Evolutionary conservation across 2,329 filamentous ascomycete genomes (phyloP).

Genomic region (Microdochium trichocladiopsis): DNA sequence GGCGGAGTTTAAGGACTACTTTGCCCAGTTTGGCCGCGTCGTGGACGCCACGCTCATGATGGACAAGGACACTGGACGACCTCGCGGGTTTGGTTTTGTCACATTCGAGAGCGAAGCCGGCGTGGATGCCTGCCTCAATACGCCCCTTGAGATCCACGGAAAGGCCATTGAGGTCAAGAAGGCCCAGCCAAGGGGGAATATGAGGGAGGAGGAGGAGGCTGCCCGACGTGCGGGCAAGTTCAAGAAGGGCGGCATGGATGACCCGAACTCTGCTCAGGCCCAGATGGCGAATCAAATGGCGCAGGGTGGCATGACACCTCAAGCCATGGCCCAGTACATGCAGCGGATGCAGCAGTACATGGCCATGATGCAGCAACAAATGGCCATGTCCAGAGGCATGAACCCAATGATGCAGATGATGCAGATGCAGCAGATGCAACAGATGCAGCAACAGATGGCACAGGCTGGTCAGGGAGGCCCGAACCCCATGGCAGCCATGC

Average conservation of each 20-base stretch:
- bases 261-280: constrained; percentile 17
- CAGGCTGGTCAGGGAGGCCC: constrained; percentile 24
- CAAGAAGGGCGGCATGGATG: constrained; percentile 43
- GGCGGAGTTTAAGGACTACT: constrained; percentile 93
- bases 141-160: constrained; percentile 83
- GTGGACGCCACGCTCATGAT: constrained; percentile 99
- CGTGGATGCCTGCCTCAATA: constrained; percentile 82
- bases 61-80: constrained; percentile 98
- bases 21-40: constrained; percentile 91
- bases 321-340: constrained; percentile 98
- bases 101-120: constrained; percentile 96
- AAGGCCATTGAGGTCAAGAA: constrained; percentile 99
- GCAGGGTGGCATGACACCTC: constrained; percentile 69
- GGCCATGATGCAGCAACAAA: constrained; percentile 87
- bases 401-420: constrained; percentile 50
- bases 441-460: constrained; percentile 47
- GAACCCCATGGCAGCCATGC: constrained; percentile 31
- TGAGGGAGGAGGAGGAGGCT: constrained; percentile 83
- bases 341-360: constrained; percentile 98
- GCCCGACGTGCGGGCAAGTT: constrained; percentile 52
- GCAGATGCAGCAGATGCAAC: constrained; percentile 66
- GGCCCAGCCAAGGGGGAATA: constrained; percentile 88
- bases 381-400: constrained; percentile 74
- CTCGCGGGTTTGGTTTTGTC: constrained; percentile 93
- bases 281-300: constrained; percentile 22